A percentile compares a stretch with the other conserved stretches of the same genome.
Conservation (phyloP, 352 stramenopile genomes). For the Globisporangium middletonii region DNA sequence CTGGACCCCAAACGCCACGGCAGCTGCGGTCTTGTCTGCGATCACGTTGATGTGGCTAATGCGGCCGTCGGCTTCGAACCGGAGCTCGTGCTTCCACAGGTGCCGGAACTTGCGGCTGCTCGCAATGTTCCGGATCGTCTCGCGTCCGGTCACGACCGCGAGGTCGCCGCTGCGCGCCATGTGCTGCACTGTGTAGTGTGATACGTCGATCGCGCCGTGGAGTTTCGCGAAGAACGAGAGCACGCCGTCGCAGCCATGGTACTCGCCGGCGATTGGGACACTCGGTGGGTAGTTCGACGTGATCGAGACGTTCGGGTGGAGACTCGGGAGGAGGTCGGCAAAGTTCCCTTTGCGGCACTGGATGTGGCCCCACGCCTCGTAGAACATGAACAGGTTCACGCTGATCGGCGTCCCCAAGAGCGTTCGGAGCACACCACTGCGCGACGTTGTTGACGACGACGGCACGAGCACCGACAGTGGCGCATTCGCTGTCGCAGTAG, state of each 20-base stretch:
- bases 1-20: conserved; percentile 68
- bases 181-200: conserved; percentile 61
- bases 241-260: conserved; percentile 55
- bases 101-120: conserved; percentile 76
- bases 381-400: conserved; percentile 63
- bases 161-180: conserved; percentile 65
- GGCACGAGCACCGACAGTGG: neutral
- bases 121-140: conserved; percentile 60
- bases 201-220: conserved; percentile 63
- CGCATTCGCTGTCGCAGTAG: neutral
- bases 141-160: conserved; percentile 69
- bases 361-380: conserved; percentile 70
- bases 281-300: conserved; percentile 73
- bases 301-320: conserved; percentile 72
- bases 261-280: conserved; percentile 65
- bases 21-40: conserved; percentile 70
- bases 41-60: conserved; percentile 85
- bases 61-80: conserved; percentile 70
- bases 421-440: conserved; percentile 30
- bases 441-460: neutral
- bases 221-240: conserved; percentile 68
- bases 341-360: conserved; percentile 77
- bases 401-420: conserved; percentile 45
- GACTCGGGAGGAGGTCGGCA: conserved; percentile 61
- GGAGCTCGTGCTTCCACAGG: conserved; percentile 79